Evolutionary conservation across 768 basidiomycete genomes (phyloP), one percentile per base, ranked within the genome.

Genomic region (Mycena pura): DNA sequence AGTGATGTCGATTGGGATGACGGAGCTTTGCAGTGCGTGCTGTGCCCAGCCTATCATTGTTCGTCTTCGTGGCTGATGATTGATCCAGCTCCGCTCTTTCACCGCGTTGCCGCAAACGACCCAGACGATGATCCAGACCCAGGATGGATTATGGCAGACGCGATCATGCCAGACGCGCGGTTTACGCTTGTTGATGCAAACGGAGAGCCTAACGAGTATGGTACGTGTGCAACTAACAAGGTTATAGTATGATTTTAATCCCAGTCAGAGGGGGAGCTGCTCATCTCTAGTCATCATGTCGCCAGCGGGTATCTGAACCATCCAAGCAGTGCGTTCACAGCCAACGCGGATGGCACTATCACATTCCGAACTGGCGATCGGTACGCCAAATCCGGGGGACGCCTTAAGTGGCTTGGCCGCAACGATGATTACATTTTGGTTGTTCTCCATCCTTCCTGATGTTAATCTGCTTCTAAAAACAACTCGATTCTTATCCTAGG

Each of bases 1-100:
- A n/a, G 62, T 73, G n/a, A 55, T 75, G 31, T 69, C 70, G 60
- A 72, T 77, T 40, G 76, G 76, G 1, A 77, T 77, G 76, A 77
- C 75, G 3, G 76, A 77, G 63, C 25, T 75, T 2, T 73, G 74
- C 43, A 72, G 75, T 76, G 58, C 28, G 68, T 34, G 14, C 17
- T 3, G 19, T 17, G 6, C n/a, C n/a, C n/a, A n/a, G n/a, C n/a
- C n/a, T 54, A 32, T 11, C 1, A 5, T 49, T 29, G 1, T 17
- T 24, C 17, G 2, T n/a, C 27, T 43, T 5, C 44, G 15, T 22
- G 22, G 13, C n/a, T 27, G 29, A 39, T 25, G 14, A 24, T 11
- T 52, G 5, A 49, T 36, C 14, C n/a, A 25, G 6, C 21, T 19
- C 9, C 69, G 3, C 56, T 75, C 40, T 76, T 76, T 45, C 71